Evolutionary conservation across 768 basidiomycete genomes (phyloP).

Genomic region (Agrocybe praecox): DNA sequence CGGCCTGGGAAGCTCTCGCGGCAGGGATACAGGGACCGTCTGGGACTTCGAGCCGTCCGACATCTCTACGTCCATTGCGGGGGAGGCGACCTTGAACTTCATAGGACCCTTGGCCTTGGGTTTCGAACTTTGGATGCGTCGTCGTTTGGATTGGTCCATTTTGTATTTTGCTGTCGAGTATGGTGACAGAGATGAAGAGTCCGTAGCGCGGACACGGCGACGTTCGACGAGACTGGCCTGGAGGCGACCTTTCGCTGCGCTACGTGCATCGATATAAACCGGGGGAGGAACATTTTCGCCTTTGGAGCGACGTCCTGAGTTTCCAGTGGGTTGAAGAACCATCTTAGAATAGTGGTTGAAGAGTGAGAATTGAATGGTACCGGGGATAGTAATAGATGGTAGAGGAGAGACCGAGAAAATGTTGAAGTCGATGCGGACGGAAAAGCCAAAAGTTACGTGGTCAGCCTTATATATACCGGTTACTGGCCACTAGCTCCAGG

Average conservation of each 20-base stretch:
- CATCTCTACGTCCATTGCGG: constrained; percentile 32
- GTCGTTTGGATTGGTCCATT: background rate
- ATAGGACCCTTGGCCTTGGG: background rate
- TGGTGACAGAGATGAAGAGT: background rate
- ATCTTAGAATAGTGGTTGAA: background rate
- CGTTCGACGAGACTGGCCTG: background rate
- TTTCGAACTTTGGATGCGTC: background rate
- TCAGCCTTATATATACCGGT: background rate
- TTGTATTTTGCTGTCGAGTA: background rate
- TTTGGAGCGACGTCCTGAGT: background rate
- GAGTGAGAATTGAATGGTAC: background rate
- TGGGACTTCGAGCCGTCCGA: constrained; percentile 24
- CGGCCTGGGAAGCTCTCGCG: constrained; percentile 56
- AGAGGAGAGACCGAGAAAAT: background rate
- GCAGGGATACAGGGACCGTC: constrained; percentile 38
- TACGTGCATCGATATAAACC: background rate
- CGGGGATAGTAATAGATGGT: background rate
- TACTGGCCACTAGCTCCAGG: too few relatives aligned
- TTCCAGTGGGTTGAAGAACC: background rate
- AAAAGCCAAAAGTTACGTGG: background rate
- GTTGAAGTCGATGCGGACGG: background rate
- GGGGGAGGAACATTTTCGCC: background rate
- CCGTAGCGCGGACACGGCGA: background rate
- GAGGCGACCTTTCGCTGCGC: background rate
- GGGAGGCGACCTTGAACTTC: background rate